A percentile compares a stretch with the other conserved stretches of the same genome.
Conservation (phyloP, 2,329 filamentous ascomycete genomes). For the Coniochaeta hoffmannii region DNA sequence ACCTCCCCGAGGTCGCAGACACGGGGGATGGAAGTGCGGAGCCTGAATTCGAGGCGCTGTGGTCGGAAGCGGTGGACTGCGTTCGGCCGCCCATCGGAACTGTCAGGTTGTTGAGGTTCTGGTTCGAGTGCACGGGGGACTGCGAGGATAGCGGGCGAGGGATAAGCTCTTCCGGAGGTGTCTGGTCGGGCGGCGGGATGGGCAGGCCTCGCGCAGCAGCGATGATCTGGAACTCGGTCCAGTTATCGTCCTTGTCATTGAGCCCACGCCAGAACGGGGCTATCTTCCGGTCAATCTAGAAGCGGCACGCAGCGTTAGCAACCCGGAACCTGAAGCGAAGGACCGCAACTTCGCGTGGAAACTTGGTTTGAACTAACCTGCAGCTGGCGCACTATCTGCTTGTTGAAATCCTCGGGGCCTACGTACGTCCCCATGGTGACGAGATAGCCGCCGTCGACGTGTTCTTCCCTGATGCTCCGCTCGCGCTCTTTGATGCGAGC, state of each 20-base stretch:
- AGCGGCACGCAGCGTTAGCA: constrained; percentile 6
- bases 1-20: constrained; percentile 36
- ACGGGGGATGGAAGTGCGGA: constrained; percentile 53
- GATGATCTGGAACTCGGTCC: constrained; percentile 94
- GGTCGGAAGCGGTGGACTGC: constrained; percentile 72
- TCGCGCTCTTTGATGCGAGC: constrained; percentile 77
- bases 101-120: constrained; percentile 63
- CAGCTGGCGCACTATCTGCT: constrained; percentile 76
- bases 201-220: constrained; percentile 78
- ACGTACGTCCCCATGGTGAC: constrained; percentile 94
- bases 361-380: constrained; percentile 52
- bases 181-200: constrained; percentile 76
- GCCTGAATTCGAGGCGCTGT: constrained; percentile 50
- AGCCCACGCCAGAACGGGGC: constrained; percentile 95
- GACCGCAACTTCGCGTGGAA: not conserved
- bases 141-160: constrained; percentile 33
- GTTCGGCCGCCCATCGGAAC: constrained; percentile 74
- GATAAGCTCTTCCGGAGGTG: constrained; percentile 61
- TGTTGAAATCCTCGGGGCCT: constrained; percentile 88
- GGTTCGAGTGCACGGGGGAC: constrained; percentile 44
- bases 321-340: not conserved
- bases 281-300: constrained; percentile 86
- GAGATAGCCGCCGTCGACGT: constrained; percentile 88
- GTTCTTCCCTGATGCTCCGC: constrained; percentile 82
- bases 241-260: constrained; percentile 78